Base-by-base conservation (phyloP, 345 rosid genomes). In the Sonneratia caseolaris region DNA sequence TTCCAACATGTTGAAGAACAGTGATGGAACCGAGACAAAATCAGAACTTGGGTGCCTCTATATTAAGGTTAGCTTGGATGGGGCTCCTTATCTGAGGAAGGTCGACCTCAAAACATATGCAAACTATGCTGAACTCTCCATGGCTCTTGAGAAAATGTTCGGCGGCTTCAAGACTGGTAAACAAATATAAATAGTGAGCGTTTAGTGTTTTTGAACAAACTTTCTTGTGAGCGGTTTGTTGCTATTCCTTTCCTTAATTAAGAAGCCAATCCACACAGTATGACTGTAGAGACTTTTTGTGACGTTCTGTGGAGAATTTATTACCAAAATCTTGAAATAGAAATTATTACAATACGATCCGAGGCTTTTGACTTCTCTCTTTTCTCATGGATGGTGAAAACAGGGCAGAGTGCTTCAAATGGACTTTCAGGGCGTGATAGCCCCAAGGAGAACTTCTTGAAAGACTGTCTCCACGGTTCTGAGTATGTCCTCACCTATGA, bases 61-160 rank as follows among this genome's bases (percentile, higher is more conserved):
- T 70, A 84, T 87, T 37, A 87, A 87, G 77, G 91, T 87, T 65
- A 85, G 87, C 77, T 80, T 87, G 91, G 89, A 87, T 77, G 88
- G 88, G 48, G 87, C 81, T 70, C 86, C 86, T 27, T 85, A 85
- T 37, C 82, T 86, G 64, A 82, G 91, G 78, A 87, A 87, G 80
- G 84, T 87, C 55, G 84, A 87, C 78, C 83, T 87, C 62, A 79
- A 71, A 74, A 71, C 72, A 73, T 82, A 76, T 68, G 40, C 73
- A 65, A 80, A 76, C 79, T 87, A 87, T 37, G 68, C 69, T 70
- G 72, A 80, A 64, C 80, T 87, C 64, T 83, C 84, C 13, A 71
- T 71, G 22, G 82, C 87, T 22, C 81, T 87, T 68, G 87, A 87
- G 83, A 81, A 82, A 70, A 85, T 87, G 91, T 87, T 87, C 76